Base-by-base conservation (phyloP, 768 basidiomycete genomes). In the Tubosaeta brunneosetosa region DNA sequence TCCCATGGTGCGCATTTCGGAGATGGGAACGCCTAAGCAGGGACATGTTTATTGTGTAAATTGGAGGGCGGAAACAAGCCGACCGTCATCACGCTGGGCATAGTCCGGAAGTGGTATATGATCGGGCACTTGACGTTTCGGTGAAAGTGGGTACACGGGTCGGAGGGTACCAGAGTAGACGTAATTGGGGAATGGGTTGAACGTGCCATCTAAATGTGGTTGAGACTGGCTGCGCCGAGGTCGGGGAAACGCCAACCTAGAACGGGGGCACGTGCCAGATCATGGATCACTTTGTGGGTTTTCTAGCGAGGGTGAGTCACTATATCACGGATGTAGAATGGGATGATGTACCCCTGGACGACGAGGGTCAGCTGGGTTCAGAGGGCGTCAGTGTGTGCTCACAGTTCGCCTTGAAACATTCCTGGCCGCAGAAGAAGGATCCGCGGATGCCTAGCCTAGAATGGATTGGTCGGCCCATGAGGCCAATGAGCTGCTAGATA, bases 331-430 rank as follows among this genome's bases (percentile, higher is more conserved):
- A 14, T 1, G 19, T 6, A 10, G 12, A 31, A 10, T 14, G 13
- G 9, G 32, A 41, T 14, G 34, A 32, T 50, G 22, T 61, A 68
- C 68, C 68, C 68, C 67, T 68, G 47, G 12, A 9, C 6, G 49
- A 41, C 41, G 47, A 40, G 37, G 47, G 44, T 52, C 6, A 54
- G 36, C 10, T n/a, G 16, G 3, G 19, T 7, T 3, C 34, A 22
- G 37, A 16, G 19, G 27, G 19, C 6, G 11, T 22, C 1, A 10
- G 27, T 6, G 47, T 6, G 47, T 36, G 77, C 93, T 76, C 69
- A 94, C 95, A 98, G 69, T 82, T 86, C 44, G 85, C 80, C 71
- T 97, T 97, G 82, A 97, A 97, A 73, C 95, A 98, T 47, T 90
- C 91, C 70, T 98, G 95, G 25, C 85, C 84, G 59, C 95, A 97